A percentile compares a stretch with the other conserved stretches of the same genome.
Evolutionary conservation across 2,329 filamentous ascomycete species (phyloP).

Genomic region (Celoporthe dispersa): DNA sequence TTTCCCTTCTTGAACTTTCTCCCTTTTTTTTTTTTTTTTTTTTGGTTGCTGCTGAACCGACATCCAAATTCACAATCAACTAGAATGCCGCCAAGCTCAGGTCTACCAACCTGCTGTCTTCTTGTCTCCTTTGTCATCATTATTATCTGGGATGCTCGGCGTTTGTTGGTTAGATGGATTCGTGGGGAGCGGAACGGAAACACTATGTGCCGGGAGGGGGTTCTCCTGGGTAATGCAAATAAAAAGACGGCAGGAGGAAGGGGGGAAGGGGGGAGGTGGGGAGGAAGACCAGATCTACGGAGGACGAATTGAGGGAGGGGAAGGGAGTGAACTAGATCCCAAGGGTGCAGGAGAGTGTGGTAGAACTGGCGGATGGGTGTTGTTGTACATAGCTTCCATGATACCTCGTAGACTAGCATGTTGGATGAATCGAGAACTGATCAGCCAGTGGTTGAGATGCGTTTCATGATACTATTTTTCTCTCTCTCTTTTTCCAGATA

Average conservation of each 20-base stretch:
- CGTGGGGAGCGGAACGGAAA: background rate
- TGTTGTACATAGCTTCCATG: constrained; percentile 31
- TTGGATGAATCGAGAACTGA: constrained; percentile 26
- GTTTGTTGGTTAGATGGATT: constrained; percentile 19
- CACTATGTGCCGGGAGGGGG: background rate
- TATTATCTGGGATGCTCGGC: constrained; percentile 9
- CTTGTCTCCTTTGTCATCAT: constrained; percentile 20
- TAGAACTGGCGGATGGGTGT: background rate
- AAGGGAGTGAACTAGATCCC: background rate
- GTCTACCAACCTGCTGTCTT: background rate
- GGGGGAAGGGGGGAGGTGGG: constrained; percentile 5
- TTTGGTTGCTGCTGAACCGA: background rate
- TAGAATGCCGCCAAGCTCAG: background rate
- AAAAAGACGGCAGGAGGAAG: constrained; percentile 10
- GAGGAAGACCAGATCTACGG: background rate
- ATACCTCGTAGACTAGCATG: constrained; percentile 33
- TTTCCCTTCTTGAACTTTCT: background rate
- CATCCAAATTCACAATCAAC: background rate
- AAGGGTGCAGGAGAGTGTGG: background rate
- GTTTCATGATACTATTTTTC: background rate
- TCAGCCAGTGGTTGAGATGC: constrained; percentile 2
- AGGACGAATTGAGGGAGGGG: background rate
- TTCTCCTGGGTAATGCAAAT: constrained; percentile 16
- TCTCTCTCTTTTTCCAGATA: no score
- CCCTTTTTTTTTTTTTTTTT: background rate